Evolutionary conservation across 2,329 filamentous ascomycete genomes (phyloP).

Genomic region (Blumeria graminis): DNA sequence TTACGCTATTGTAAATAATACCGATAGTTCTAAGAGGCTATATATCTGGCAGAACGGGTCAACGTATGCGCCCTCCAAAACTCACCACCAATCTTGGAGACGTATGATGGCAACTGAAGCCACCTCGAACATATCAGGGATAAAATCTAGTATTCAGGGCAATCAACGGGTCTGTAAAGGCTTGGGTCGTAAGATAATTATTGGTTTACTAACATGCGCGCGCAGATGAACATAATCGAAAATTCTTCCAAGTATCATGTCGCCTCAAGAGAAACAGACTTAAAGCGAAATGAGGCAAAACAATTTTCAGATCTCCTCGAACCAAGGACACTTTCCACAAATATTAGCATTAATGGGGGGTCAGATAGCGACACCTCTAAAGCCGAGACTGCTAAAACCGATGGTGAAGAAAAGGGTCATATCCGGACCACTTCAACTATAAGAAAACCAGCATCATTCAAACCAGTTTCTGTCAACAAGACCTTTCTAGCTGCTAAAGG

Average conservation of each 20-base stretch:
- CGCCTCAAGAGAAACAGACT: constrained; percentile 15
- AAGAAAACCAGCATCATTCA: constrained; percentile 60
- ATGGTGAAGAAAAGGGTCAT: constrained; percentile 34
- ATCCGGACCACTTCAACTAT: constrained; percentile 31
- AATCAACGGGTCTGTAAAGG: constrained; percentile 14
- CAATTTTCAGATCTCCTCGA: constrained; percentile 31
- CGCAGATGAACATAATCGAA: constrained; percentile 19
- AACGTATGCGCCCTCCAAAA: constrained; percentile 16
- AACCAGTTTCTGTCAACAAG: constrained; percentile 66
- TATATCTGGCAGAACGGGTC: constrained; percentile 6
- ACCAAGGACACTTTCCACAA: constrained; percentile 33
- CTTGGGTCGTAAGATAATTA: background rate
- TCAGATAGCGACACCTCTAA: constrained; percentile 55
- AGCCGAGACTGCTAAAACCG: constrained; percentile 25
- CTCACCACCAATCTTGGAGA: constrained; percentile 17
- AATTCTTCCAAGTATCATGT: constrained; percentile 22
- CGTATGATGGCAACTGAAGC: constrained; percentile 43
- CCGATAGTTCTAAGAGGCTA: no score
- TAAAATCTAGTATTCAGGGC: constrained; percentile 10
- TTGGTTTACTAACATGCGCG: constrained; percentile 7
- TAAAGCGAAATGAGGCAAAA: constrained; percentile 32
- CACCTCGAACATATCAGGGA: constrained; percentile 24
- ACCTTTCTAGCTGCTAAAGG: constrained; percentile 57
- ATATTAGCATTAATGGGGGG: constrained; percentile 46
- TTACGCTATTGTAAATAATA: no score